phyloP scores from a whole-genome alignment of 306 rosid genomes.

The Elaeagnus macrophylla region DNA sequence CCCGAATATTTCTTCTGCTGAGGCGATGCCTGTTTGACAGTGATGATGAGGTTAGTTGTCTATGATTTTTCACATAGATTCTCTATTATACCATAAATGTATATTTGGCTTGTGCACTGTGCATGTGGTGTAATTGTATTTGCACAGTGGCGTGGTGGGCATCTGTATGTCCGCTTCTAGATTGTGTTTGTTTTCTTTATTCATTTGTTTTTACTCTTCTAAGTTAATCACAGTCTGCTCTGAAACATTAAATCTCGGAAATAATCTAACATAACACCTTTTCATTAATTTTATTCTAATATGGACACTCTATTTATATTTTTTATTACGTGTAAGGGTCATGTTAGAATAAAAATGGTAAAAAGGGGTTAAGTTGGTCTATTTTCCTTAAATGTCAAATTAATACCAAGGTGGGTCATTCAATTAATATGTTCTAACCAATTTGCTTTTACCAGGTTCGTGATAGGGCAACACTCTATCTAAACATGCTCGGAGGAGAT shows the following conservation, averaged over 20 bases:
- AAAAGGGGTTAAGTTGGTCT: too few species aligned
- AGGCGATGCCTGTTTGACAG: slow-evolving; percentile 89
- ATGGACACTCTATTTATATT: too few species aligned
- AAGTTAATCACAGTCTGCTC: neutral
- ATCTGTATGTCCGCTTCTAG: neutral
- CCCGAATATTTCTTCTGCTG: slow-evolving; percentile 74
- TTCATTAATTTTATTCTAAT: too few species aligned
- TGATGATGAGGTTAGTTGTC: slow-evolving; percentile 77
- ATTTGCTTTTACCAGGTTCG: slow-evolving; percentile 61
- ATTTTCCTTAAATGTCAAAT: too few species aligned
- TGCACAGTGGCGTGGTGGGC: neutral
- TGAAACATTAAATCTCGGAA: neutral
- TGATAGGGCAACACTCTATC: slow-evolving; percentile 92
- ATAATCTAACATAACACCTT: too few species aligned
- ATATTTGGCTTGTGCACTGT: neutral
- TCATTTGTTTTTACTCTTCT: neutral
- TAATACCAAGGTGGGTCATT: too few species aligned
- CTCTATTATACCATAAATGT: neutral
- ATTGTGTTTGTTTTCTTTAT: neutral
- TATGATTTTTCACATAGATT: slow-evolving; percentile 6
- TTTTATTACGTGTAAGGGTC: too few species aligned
- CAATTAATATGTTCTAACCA: slow-evolving; percentile 9
- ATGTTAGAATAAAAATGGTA: too few species aligned
- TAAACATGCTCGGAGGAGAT: slow-evolving; percentile 78
- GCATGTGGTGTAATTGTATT: neutral